Evolutionary conservation across 805 yeast genomes (phyloP), one percentile per base, ranked within the genome.

Genomic region (Monosporozyma solicola): DNA sequence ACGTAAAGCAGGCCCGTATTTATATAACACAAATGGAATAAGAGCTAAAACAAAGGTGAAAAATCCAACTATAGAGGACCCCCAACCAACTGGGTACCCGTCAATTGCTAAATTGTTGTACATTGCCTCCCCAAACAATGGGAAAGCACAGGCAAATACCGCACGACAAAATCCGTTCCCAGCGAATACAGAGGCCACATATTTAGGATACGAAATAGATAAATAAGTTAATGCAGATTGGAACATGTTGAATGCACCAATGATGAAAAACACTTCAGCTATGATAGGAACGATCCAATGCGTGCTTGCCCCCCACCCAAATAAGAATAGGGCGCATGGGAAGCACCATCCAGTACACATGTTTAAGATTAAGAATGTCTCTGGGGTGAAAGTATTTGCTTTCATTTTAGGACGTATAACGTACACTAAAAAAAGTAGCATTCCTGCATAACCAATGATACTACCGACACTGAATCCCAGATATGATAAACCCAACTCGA

Each of bases 61-160:
- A 56, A 78, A 77, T 0, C 77, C 83, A 47, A 79, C 61, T 11
- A 80, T 55, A 6, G 78, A 71, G 2, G 77, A 67, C 2, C 84
- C 85, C 84, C 84, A 82, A 3, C 74, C 84, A 16, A 78, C 80
- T 1, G 85, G 85, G 61, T 70, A 82, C 44, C 71, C 74, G 1
- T 66, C 67, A 48, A 75, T 74, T 6, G 74, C 76, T 52, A 79
- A 68, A 58, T 79, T 76, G 52, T 72, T 67, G 62, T 76, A 85
- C 79, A 85, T 74, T 33, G 79, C 78, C 41, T 72, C 62, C 5
- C 86, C 85, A 65, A 85, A 84, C 50, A 85, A 71, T 41, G 87
- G 85, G 72, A 82, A 82, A 2, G 76, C 78, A 55, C 81, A 80
- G 1, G 83, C 86, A 58, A 76, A 74, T 2, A 67, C 66, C 5